phyloP scores from a whole-genome alignment of 176 grass and related monocot genomes.

The Cenchrus purpureus region DNA sequence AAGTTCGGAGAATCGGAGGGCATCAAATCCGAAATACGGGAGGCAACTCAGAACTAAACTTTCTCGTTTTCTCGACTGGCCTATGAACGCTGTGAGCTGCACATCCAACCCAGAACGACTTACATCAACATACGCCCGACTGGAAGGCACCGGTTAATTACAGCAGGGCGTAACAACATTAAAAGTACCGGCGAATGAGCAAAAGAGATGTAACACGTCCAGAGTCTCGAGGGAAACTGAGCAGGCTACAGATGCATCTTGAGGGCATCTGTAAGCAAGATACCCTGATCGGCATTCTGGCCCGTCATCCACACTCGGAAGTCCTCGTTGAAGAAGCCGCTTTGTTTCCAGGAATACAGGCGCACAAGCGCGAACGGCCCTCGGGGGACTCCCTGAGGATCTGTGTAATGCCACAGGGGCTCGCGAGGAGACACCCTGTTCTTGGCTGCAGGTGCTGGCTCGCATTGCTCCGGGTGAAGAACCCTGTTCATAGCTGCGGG shows the following conservation, averaged over 20 bases:
- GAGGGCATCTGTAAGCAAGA: constrained; percentile 55
- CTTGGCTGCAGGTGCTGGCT: background rate
- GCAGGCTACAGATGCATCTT: background rate
- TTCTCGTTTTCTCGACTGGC: background rate
- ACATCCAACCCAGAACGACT: background rate
- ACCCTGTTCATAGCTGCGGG: background rate
- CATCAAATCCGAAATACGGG: background rate
- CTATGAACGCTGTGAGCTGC: background rate
- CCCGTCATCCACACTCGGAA: constrained; percentile 69
- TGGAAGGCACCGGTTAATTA: background rate
- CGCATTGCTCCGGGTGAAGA: background rate
- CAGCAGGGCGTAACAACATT: background rate
- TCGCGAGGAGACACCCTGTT: background rate
- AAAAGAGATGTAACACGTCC: background rate
- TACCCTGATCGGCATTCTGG: constrained; percentile 34
- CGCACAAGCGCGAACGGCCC: constrained; percentile 50
- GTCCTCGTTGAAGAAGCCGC: constrained; percentile 53
- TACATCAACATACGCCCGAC: background rate
- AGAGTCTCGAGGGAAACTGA: background rate
- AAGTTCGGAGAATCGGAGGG: too few relatives aligned
- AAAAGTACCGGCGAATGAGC: background rate
- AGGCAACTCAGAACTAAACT: background rate
- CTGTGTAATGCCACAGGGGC: constrained; percentile 54
- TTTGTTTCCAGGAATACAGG: constrained; percentile 35
- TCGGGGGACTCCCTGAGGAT: constrained; percentile 47